Evolutionary conservation across 345 rosid species (phyloP).

Genomic region (Camelina hispida): DNA sequence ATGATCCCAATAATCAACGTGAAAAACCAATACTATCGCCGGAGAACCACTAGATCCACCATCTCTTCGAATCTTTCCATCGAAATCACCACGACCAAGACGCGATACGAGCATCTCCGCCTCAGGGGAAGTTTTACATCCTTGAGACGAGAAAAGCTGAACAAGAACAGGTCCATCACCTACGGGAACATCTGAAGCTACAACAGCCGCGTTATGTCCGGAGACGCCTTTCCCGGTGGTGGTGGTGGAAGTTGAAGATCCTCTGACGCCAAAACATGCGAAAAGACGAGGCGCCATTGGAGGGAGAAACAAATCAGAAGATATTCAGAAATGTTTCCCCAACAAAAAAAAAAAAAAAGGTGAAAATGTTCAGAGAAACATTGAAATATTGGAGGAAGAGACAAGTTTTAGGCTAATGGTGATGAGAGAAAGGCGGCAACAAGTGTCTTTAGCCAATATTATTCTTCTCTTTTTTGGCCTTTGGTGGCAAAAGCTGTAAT

Average conservation of each 20-base stretch:
- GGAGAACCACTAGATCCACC: constrained; percentile 54
- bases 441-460: constrained; percentile 16
- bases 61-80: constrained; percentile 36
- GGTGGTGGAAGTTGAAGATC: constrained; percentile 37
- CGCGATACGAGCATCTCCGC: constrained; percentile 81
- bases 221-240: constrained; percentile 26
- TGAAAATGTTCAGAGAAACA: constrained; percentile 21
- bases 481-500: constrained; percentile 34
- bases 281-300: constrained; percentile 74
- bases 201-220: constrained; percentile 25
- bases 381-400: constrained; percentile 17
- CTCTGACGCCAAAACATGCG: constrained; percentile 58
- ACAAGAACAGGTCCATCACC: constrained; percentile 65
- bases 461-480: neutral
- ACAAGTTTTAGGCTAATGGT: constrained; percentile 44
- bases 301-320: constrained; percentile 35
- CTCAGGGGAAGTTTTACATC: constrained; percentile 76
- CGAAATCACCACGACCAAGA: constrained; percentile 85
- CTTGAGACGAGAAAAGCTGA: constrained; percentile 89
- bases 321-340: constrained; percentile 38
- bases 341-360: constrained; percentile 30
- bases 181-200: constrained; percentile 47
- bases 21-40: constrained; percentile 65
- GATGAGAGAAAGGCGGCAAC: constrained; percentile 50
- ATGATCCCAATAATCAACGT: constrained; percentile 91